Evolutionary conservation across 495 filamentous ascomycete genomes (phyloP), one percentile per base, ranked within the genome.

Genomic region (Articulospora tetracladia): DNA sequence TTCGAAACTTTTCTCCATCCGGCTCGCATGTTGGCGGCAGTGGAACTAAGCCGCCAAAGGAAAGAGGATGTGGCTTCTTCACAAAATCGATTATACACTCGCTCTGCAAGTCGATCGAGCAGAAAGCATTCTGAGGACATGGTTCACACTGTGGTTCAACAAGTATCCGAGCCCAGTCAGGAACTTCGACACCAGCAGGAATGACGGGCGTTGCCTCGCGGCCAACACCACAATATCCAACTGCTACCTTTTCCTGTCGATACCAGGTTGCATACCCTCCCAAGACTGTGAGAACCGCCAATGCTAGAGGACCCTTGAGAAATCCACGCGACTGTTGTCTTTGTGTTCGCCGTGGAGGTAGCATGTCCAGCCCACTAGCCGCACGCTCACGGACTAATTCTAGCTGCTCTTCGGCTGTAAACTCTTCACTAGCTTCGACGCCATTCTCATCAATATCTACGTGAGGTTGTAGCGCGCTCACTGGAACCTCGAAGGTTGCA

Each of bases 11-110:
- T 70, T 93, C 90, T 52, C 92, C 90, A 70, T 98, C 95, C 1
- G 95, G 87, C 70, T 97, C 93, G 70, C 94, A 98, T n/a, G 88
- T 91, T 13, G 94, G 93, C 1, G 93, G 83, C 26, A 98, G 75
- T 19, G 94, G 94, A 10, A 97, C 67, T 15, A 94, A 66, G 3
- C 94, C 93, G 23, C 87, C 85, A 0, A 97, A 68, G 0, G 92
- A 85, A 13, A 97, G 78, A 7, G 92, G 93, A 71, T 97, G 94
- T 7, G 86, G 80, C 69, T 88, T 86, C 26, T 94, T 80, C 50
- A 98, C 79, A 67, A 93, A 98, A 68, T 92, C 94, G 53, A 84
- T 79, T 65, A 97, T 92, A 69, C 94, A 98, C 28, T 79, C 80
- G 11, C 87, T 87, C 51, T 86, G 78, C 50, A 93, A 87, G 56